These are phyloP conservation scores for Dioscorea alata DNA, from an alignment of 106 monocot genomes.

Conservation along the genomic window DNA sequence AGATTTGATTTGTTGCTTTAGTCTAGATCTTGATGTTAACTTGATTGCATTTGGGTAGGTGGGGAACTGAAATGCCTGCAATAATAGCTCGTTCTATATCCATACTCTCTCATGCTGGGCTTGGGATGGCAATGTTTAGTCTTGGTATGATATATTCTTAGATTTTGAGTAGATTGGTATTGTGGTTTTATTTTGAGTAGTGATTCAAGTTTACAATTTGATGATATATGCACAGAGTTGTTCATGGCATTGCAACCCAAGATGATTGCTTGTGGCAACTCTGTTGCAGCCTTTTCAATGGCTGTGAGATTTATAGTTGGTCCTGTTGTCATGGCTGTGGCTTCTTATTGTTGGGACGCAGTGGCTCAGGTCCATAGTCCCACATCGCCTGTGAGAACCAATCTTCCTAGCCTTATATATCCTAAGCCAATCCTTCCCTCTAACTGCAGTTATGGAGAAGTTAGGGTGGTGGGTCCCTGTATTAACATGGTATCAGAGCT, in stretches of 20 bases:
- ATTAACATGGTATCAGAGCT: no score
- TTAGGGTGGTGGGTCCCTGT: no score
- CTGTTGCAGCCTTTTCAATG: constrained; percentile 10
- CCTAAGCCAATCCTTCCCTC: no score
- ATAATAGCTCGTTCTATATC: constrained; percentile 30
- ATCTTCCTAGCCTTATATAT: no score
- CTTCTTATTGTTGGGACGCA: no score
- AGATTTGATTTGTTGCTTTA: background rate
- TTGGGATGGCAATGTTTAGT: constrained; percentile 69
- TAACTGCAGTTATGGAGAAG: no score
- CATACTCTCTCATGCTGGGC: constrained; percentile 51
- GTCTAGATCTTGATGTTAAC: background rate
- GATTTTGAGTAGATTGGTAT: no score
- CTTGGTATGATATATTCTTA: constrained; percentile 19
- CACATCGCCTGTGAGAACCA: no score
- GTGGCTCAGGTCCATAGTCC: no score
- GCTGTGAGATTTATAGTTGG: constrained; percentile 7
- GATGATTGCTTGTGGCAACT: constrained; percentile 3
- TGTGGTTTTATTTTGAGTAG: no score
- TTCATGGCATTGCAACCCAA: constrained; percentile 6
- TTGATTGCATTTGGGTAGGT: constrained; percentile 3
- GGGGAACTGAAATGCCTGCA: constrained; percentile 35
- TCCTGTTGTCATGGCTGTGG: constrained; percentile 7
- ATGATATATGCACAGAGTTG: background rate
- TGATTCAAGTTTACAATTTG: no score